Evolutionary conservation across 2,329 filamentous ascomycete species (phyloP), one percentile per base, ranked within the genome.

Genomic region (Pseudogymnoascus sp.): DNA sequence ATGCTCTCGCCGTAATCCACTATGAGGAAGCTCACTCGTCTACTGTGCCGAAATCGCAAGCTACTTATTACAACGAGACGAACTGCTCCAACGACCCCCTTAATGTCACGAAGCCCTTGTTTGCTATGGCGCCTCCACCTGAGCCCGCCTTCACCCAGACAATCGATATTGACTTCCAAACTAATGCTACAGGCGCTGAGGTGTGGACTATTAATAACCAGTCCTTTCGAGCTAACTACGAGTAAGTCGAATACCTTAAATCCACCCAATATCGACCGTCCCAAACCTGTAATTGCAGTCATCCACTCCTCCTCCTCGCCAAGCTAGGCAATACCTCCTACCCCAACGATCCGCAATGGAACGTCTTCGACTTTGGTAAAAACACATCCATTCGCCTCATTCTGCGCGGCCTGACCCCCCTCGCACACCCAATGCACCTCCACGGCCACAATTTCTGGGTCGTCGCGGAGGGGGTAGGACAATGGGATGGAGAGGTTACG

Each of bases 1-100:
- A 79, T 61, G 86, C 83, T 2, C 70, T 84, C 0, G 89, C 87
- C 0, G 84, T 81, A 7, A 78, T 91, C 60, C 88, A 87, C 75
- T 91, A 90, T 72, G 78, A 87, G 46, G 70, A 78, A 8, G 83
- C 84, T 6, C 77, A 88, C 68, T 77, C 76, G 1, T 74, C 72
- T 50, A 71, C 75, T 19, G 63, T 77, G 1, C 88, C 87, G 0
- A 76, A 73, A 3, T 84, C 80, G 40, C 73, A 40, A 31, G 37
- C 38, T 14, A 50, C 22, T n/a, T 11, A 33, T 22, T 50, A 28
- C 33, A 50, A 16, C 19, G 38, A 43, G 10, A 31, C n/a, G 8
- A 31, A 50, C 14, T 61, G 60, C 38, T 33, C 38, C 38, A 61
- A 61, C 12, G 60, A 61, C 24, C 26, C 40, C 4, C 38, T 61